Base-by-base conservation (phyloP, 2,329 filamentous ascomycete genomes). In the Botrytis medusae region DNA sequence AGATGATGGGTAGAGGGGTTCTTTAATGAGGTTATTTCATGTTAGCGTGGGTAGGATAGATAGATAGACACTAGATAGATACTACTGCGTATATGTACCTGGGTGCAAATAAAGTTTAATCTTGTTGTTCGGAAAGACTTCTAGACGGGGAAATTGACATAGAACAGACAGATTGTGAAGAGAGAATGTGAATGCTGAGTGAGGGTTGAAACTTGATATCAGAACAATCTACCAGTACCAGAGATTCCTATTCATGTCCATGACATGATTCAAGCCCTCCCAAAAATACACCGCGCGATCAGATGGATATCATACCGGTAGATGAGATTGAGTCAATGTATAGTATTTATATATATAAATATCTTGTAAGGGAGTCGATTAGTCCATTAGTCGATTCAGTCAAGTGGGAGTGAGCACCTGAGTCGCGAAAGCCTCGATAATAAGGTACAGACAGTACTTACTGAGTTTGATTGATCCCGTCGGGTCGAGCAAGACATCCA, bases 401-500 rank as follows among this genome's bases (percentile, higher is more conserved):
- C n/a, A 8, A 29, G n/a, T 54, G 51, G 51, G 51, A 44, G 42
- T 16, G 42, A 34, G 59, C 37, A 61, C 59, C 32, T 25, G 32
- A 61, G 40, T 40, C 34, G 34, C 22, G 32, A 14, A 62, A 32
- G 32, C 63, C 63, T 65, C 18, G 46, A 9, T 18, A 34, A 16
- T 32, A 25, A 65, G 63, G 42, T 37, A 8, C 37, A 37, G 37
- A 37, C 37, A 37, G 37, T 7, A 37, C 37, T 37, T 37, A 8
- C 37, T 37, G 48, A 54, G 25, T 46, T 64, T 25, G 18, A 46
- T 42, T 46, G 44, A 64, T 34, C n/a, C 42, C 42, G 22, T 65
- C 63, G 63, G 51, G 51, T 57, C n/a, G 51, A 57, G 51, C n/a
- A 57, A 65, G 42, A 65, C 61, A 29, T 64, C 61, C 61, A 64